Base-by-base conservation (phyloP, 2,329 filamentous ascomycete genomes). In the Microascus cirrosus region DNA sequence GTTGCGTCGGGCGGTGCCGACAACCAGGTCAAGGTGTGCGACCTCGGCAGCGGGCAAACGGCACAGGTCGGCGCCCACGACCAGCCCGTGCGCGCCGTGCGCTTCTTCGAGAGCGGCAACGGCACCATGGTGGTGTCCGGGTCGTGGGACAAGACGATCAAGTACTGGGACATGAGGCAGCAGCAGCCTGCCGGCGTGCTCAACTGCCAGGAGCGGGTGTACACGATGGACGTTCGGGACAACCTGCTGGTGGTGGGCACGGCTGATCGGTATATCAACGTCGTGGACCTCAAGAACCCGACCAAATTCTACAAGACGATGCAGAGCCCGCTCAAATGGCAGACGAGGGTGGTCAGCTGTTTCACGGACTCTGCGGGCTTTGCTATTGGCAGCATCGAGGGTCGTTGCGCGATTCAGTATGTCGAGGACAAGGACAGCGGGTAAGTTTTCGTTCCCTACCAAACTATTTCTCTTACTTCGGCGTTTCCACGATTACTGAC, bases 271-370 rank as follows among this genome's bases (percentile, higher is more conserved):
- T 95, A 95, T 73, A 95, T 99, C 78, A 92, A 97, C 71, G 87
- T 99, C 61, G 80, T 99, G 74, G 91, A 96, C 73, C 82, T 99
- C 58, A 86, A 87, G 68, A 86, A 95, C 61, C 94, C 94, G 3
- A 83, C 83, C 57, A 90, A 90, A 66, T 90, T 96, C 73, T 96
- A 95, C 82, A 99, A 99, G 81, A 93, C 90, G 11, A 81, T 96
- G 55, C 90, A 96, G 74, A 96, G 90, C 68, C 94, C 94, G 2
- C 81, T 99, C 52, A 99, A 99, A 76, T 99, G 92, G 90, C 94
- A 99, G 79, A 99, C 94, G 1, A 81, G 93, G 59, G 90, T 95
- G 13, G 89, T 97, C 56, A 94, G 88, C 75, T 97, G 93, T 77
- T 99, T 99, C 71, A 85, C 86, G 15, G 93, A 99, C 69, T 88